These are phyloP conservation scores for Fraxinus americana DNA, from an alignment of 257 asterid genomes.

Conservation along the genomic window DNA sequence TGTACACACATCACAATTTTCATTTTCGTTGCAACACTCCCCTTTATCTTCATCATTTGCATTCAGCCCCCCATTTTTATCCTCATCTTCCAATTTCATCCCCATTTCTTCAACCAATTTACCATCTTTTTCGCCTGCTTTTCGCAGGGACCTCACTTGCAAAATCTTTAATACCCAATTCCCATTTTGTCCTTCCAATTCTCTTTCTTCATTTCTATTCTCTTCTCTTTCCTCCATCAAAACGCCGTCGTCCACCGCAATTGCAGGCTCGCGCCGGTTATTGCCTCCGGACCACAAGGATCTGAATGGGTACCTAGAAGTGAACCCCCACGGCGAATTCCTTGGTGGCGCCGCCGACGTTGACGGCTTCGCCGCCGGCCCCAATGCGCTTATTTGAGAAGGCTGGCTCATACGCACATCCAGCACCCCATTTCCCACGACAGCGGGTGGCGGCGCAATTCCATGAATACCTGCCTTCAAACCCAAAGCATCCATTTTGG, in stretches of 20 bases:
- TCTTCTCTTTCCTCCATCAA: slow-evolving; percentile 56
- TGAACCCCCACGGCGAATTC: slow-evolving; percentile 74
- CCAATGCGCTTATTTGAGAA: slow-evolving; percentile 39
- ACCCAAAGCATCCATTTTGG: slow-evolving; percentile 70
- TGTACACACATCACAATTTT: slow-evolving; percentile 53
- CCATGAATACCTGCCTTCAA: slow-evolving; percentile 73
- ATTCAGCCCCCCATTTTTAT: slow-evolving; percentile 5
- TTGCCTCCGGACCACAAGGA: slow-evolving; percentile 67
- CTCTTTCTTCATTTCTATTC: slow-evolving; percentile 15
- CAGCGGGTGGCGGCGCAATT: slow-evolving; percentile 55
- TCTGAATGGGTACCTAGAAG: slow-evolving; percentile 71
- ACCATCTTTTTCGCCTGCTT: slow-evolving; percentile 30
- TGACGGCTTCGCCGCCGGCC: slow-evolving; percentile 56
- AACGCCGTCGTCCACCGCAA: slow-evolving; percentile 66
- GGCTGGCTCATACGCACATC: slow-evolving; percentile 49
- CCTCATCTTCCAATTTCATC: slow-evolving; percentile 33
- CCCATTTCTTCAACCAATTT: slow-evolving; percentile 35
- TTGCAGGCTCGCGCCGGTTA: slow-evolving; percentile 54
- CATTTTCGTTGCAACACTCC: slow-evolving; percentile 31
- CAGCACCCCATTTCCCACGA: slow-evolving; percentile 48
- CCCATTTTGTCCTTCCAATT: slow-evolving; percentile 35
- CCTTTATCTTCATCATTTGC: slow-evolving; percentile 9
- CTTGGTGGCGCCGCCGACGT: slow-evolving; percentile 20
- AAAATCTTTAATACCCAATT: slow-evolving; percentile 79
- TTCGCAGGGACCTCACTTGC: slow-evolving; percentile 66